These are phyloP conservation scores for Vitellaria paradoxa DNA, from an alignment of 179 eudicot species.

Conservation along the genomic window DNA sequence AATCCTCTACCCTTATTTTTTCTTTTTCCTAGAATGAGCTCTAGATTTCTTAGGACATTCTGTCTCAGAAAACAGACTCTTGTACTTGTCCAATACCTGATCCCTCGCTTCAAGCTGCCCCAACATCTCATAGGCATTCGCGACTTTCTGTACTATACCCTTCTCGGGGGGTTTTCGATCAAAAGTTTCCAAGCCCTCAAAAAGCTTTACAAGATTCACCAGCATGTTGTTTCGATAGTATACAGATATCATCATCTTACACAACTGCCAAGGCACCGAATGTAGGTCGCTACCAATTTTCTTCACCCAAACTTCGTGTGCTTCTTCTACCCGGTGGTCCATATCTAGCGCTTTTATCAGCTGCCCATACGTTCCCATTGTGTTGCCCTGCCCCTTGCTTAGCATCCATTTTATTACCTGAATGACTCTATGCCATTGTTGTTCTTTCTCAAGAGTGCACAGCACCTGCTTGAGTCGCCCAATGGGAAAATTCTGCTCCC, in stretches of 20 bases:
- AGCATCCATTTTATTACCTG: constrained; percentile 94
- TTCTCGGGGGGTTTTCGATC: constrained; percentile 74
- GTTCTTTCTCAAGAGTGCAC: constrained; percentile 63
- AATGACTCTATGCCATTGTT: constrained; percentile 82
- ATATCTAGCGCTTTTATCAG: constrained; percentile 79
- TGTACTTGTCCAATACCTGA: constrained; percentile 68
- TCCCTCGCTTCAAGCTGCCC: constrained; percentile 64
- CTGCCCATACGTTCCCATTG: constrained; percentile 77
- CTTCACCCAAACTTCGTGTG: constrained; percentile 75
- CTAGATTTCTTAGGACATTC: constrained; percentile 24
- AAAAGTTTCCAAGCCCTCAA: constrained; percentile 68
- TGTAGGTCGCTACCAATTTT: constrained; percentile 76
- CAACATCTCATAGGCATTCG: constrained; percentile 69
- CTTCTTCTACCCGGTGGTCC: constrained; percentile 81
- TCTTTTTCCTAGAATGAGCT: constrained; percentile 13
- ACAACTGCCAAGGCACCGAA: constrained; percentile 77
- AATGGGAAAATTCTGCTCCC: constrained; percentile 84
- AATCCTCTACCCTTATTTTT: background rate
- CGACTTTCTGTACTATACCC: constrained; percentile 66
- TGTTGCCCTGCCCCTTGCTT: constrained; percentile 92
- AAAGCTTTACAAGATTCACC: constrained; percentile 69
- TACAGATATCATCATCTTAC: constrained; percentile 71
- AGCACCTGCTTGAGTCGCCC: constrained; percentile 59
- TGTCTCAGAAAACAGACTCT: constrained; percentile 40
- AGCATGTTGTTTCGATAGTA: constrained; percentile 80